phyloP scores from a whole-genome alignment of 208 protist species.

The Leishmania martiniquensis region DNA sequence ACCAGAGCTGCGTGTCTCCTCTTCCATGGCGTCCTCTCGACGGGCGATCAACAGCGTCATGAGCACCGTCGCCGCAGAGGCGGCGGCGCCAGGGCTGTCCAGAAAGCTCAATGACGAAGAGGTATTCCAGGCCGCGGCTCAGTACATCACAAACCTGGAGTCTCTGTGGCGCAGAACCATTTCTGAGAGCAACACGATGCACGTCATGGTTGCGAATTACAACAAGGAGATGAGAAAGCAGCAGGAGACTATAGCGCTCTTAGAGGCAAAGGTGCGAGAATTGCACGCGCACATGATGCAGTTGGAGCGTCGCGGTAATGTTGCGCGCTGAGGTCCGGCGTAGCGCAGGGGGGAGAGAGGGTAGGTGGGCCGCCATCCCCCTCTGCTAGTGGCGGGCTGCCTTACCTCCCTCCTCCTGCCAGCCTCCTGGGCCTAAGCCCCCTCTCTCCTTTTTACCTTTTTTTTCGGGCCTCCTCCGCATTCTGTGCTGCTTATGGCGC shows the following conservation, averaged over 20 bases:
- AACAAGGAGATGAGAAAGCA: slow-evolving; percentile 43
- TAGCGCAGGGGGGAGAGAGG: neutral
- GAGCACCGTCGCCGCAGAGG: slow-evolving; percentile 5
- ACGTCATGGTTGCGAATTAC: slow-evolving; percentile 34
- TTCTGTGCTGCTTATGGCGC: neutral
- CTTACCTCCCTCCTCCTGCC: neutral
- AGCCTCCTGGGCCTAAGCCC: neutral
- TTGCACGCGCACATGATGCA: slow-evolving; percentile 39
- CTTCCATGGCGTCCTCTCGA: neutral
- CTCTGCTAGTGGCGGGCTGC: neutral
- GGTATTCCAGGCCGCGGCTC: slow-evolving; percentile 52
- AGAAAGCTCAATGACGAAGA: slow-evolving; percentile 45
- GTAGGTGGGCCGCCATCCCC: neutral
- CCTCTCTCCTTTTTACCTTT: neutral
- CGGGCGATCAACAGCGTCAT: slow-evolving; percentile 5
- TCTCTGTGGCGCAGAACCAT: slow-evolving; percentile 54
- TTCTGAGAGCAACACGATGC: slow-evolving; percentile 45
- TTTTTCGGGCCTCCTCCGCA: neutral
- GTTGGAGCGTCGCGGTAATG: slow-evolving; percentile 33
- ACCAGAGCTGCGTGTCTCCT: slow-evolving; percentile 18
- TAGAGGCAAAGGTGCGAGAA: slow-evolving; percentile 50
- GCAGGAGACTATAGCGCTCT: slow-evolving; percentile 37
- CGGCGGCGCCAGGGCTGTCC: neutral
- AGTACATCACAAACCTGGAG: slow-evolving; percentile 73
- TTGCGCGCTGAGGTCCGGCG: neutral